A percentile compares a stretch with the other conserved stretches of the same genome.
phyloP scores from a whole-genome alignment of 1,284 basidiomycete species.

The Athelia sp. region DNA sequence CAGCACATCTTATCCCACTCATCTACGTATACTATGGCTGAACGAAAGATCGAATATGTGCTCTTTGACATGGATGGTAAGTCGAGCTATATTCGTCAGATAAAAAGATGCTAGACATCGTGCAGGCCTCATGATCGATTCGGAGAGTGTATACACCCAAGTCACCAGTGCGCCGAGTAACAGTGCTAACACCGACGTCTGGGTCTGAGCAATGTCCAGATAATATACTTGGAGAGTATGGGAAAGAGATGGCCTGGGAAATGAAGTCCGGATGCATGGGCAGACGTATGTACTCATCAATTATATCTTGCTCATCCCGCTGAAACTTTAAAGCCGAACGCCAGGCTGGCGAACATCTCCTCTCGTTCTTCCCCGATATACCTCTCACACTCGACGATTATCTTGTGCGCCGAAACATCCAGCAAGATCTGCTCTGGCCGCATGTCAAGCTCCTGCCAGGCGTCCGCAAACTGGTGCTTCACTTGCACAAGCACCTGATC shows the following conservation, averaged over 20 bases:
- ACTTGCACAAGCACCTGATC: slow-evolving; percentile 59
- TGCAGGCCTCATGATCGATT: slow-evolving; percentile 60
- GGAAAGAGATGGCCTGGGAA: slow-evolving; percentile 76
- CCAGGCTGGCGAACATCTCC: slow-evolving; percentile 56
- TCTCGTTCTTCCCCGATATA: slow-evolving; percentile 72
- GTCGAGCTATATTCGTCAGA: slow-evolving; percentile 6
- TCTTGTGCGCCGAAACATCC: slow-evolving; percentile 44
- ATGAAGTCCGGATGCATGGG: slow-evolving; percentile 83
- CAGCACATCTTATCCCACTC: too few species aligned
- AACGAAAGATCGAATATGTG: slow-evolving; percentile 54
- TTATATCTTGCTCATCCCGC: not conserved
- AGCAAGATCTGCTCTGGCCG: slow-evolving; percentile 65
- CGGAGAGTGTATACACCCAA: slow-evolving; percentile 68
- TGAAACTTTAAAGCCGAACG: slow-evolving; percentile 47
- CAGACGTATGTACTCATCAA: slow-evolving; percentile 50
- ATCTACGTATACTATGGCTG: not conserved
- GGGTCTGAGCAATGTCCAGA: slow-evolving; percentile 32
- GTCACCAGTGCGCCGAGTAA: slow-evolving; percentile 56
- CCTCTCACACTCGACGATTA: slow-evolving; percentile 56
- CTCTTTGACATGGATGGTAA: slow-evolving; percentile 81
- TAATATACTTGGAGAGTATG: slow-evolving; percentile 65
- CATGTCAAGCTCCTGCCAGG: slow-evolving; percentile 66
- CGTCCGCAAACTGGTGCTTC: slow-evolving; percentile 54
- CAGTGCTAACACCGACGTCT: not conserved
- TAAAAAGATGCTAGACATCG: not conserved